Percentiles rank a stretch among this genome's conserved stretches.
Conservation (phyloP, 257 asterid species). For the Leptodermis oblonga region DNA sequence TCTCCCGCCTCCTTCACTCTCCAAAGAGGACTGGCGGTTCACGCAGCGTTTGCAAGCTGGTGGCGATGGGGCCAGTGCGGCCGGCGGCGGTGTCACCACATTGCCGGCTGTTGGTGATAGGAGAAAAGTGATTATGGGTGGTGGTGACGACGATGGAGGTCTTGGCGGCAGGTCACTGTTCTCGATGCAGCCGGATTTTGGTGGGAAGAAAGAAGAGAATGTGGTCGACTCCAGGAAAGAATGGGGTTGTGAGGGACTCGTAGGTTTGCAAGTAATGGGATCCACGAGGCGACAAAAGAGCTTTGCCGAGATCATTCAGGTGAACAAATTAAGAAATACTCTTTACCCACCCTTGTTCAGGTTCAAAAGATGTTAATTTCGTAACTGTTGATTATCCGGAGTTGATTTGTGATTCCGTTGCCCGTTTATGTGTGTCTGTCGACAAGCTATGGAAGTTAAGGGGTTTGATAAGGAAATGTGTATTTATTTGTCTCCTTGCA, state of each 20-base stretch:
- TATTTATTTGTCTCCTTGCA: neutral
- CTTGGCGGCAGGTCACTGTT: conserved; percentile 34
- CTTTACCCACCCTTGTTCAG: neutral
- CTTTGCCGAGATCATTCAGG: conserved; percentile 58
- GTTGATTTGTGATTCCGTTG: no score
- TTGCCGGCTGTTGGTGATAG: conserved; percentile 44
- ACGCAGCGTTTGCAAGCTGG: conserved; percentile 41
- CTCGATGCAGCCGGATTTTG: conserved; percentile 46
- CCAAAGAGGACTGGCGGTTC: conserved; percentile 48
- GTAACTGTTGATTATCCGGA: neutral
- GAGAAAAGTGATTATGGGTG: conserved; percentile 32
- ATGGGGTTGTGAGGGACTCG: conserved; percentile 61
- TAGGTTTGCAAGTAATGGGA: conserved; percentile 55
- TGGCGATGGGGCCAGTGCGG: conserved; percentile 20
- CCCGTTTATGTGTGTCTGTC: neutral
- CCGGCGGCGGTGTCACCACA: conserved; percentile 18
- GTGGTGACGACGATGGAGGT: conserved; percentile 22
- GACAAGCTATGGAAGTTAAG: neutral
- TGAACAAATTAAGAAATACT: conserved; percentile 20
- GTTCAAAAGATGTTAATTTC: conserved; percentile 1
- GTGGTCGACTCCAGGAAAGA: conserved; percentile 32
- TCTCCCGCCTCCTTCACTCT: conserved; percentile 50
- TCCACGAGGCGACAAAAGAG: conserved; percentile 52
- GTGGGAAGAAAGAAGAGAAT: conserved; percentile 32
- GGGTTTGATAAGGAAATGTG: neutral